A percentile compares a stretch with the other conserved stretches of the same genome.
Evolutionary conservation across 2,329 filamentous ascomycete species (phyloP).

Genomic region (Diaporthe sp.): DNA sequence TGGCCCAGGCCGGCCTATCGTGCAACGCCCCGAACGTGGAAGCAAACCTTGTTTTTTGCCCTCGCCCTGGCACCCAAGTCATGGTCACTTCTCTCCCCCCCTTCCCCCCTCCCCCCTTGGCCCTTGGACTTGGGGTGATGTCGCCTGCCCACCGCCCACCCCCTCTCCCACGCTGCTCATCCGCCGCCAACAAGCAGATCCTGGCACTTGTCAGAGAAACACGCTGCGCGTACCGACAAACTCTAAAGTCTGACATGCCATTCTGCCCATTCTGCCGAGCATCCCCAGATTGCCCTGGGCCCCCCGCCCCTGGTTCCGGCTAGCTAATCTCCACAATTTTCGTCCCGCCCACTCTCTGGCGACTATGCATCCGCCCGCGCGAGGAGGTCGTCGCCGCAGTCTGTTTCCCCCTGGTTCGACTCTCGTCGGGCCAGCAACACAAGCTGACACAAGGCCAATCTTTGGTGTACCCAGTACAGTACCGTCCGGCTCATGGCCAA

Average conservation of each 20-base stretch:
- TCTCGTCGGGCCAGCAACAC: not conserved
- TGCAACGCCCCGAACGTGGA: not conserved
- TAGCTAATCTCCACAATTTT: slow-evolving; percentile 26
- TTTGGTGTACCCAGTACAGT: slow-evolving; percentile 19
- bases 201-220: slow-evolving; percentile 10
- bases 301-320: slow-evolving; percentile 28
- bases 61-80: slow-evolving; percentile 17
- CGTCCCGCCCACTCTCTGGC: slow-evolving; percentile 29
- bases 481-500: slow-evolving; percentile 33
- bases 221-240: slow-evolving; percentile 21
- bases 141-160: not conserved
- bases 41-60: slow-evolving; percentile 23
- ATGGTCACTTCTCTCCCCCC: not conserved
- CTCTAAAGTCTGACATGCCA: slow-evolving; percentile 23
- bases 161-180: not conserved
- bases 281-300: slow-evolving; percentile 26
- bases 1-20: slow-evolving; percentile 22
- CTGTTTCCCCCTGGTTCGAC: slow-evolving; percentile 31
- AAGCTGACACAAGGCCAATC: slow-evolving; percentile 19
- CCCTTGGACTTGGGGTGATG: not conserved
- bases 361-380: slow-evolving; percentile 25
- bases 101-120: not conserved
- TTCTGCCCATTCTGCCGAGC: slow-evolving; percentile 29
- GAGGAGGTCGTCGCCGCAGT: slow-evolving; percentile 25
- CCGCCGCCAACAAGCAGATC: not conserved